Percentiles rank a stretch among this genome's conserved stretches.
Evolutionary conservation across 192 early-diverging fungal genomes (phyloP).

Genomic region (Neocallimastix lanati): DNA sequence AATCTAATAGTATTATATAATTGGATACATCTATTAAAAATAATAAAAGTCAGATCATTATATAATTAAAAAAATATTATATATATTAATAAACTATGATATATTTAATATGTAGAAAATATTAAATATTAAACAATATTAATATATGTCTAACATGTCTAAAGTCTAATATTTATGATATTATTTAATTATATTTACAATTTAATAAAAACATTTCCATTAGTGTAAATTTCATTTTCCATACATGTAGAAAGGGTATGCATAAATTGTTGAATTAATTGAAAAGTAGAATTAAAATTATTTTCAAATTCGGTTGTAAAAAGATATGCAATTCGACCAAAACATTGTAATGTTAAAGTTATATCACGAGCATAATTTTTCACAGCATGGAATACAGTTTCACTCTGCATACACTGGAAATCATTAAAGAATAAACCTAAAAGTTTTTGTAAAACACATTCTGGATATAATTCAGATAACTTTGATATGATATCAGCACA

Average conservation of each 20-base stretch:
- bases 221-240: not conserved
- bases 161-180: no score
- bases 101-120: no score
- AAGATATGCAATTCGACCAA: not conserved
- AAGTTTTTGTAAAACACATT: not conserved
- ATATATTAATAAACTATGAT: no score
- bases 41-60: no score
- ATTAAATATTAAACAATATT: no score
- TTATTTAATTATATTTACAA: no score
- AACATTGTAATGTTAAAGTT: not conserved
- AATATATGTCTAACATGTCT: no score
- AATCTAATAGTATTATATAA: not conserved
- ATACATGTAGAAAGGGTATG: not conserved
- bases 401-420: not conserved
- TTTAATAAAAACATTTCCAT: not conserved
- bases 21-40: not conserved
- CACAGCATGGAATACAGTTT: not conserved
- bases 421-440: not conserved
- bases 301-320: not conserved
- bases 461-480: not conserved
- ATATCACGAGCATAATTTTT: not conserved
- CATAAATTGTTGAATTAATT: not conserved
- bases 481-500: not conserved
- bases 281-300: not conserved
- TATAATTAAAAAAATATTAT: no score